These are phyloP conservation scores for Pyronema domesticum DNA, from an alignment of 495 filamentous ascomycete genomes.

Conservation along the genomic window DNA sequence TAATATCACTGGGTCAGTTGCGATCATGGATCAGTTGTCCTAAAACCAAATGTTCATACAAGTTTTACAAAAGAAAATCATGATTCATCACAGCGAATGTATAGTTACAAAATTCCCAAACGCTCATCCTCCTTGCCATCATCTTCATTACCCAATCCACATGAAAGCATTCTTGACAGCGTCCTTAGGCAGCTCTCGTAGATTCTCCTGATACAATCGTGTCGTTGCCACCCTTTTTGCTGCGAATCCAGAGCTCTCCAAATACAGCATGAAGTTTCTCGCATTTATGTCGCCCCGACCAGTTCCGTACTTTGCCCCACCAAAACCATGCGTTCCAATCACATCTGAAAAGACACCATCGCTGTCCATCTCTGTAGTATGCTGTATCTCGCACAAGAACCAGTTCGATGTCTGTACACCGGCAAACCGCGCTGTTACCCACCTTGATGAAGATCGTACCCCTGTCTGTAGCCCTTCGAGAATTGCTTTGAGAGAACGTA, in stretches of 20 bases:
- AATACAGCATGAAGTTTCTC: background rate
- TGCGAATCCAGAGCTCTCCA: background rate
- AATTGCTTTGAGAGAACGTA: background rate
- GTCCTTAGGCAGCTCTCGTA: background rate
- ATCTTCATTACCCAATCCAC: background rate
- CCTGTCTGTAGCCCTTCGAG: slow-evolving; percentile 26
- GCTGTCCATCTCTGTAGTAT: background rate
- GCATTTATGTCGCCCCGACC: no score
- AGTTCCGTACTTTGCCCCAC: background rate
- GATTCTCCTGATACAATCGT: background rate
- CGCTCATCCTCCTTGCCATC: no score
- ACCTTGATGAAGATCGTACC: no score
- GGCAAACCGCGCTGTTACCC: slow-evolving; percentile 33
- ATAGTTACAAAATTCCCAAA: no score
- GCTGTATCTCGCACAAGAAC: slow-evolving; percentile 31
- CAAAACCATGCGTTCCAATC: slow-evolving; percentile 8
- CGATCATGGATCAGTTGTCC: no score
- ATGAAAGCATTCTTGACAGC: background rate
- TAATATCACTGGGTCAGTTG: no score
- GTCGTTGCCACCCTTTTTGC: background rate
- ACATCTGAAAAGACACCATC: background rate
- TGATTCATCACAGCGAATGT: no score
- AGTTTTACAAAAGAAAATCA: no score
- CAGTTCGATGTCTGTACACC: slow-evolving; percentile 28
- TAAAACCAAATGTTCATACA: no score